Conservation (phyloP, 805 yeast genomes). For the Maudiozyma bulderi region DNA sequence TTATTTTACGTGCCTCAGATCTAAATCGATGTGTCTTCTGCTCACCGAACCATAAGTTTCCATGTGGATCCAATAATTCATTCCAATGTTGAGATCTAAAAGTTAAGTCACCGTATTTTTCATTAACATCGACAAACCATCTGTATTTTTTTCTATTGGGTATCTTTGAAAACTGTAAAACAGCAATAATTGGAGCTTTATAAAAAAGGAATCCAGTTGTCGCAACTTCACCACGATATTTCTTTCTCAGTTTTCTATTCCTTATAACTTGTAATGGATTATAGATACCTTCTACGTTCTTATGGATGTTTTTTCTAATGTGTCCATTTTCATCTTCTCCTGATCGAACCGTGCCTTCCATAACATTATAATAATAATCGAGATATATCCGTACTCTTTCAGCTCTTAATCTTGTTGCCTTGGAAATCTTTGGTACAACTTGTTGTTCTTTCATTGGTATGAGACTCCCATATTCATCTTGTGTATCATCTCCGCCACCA, state of each 20-base stretch:
- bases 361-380: conserved; percentile 39
- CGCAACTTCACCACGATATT: conserved; percentile 31
- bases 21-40: background rate
- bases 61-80: conserved; percentile 23
- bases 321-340: conserved; percentile 4
- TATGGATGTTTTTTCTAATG: conserved; percentile 23
- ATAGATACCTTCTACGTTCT: conserved; percentile 56
- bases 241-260: conserved; percentile 51
- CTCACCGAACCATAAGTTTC: conserved; percentile 19
- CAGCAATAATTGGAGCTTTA: conserved; percentile 51
- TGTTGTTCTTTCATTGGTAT: conserved; percentile 2
- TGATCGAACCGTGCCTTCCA: conserved; percentile 34
- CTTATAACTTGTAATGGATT: conserved; percentile 80
- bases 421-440: conserved; percentile 5
- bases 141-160: conserved; percentile 32
- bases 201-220: conserved; percentile 37
- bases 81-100: conserved; percentile 38
- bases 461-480: background rate
- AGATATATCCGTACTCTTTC: conserved; percentile 30
- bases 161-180: conserved; percentile 42
- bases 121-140: conserved; percentile 61
- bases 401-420: conserved; percentile 21
- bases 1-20: conserved; percentile 2
- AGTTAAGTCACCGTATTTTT: conserved; percentile 43
- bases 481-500: background rate